Evolutionary conservation across 176 grass and related monocot genomes (phyloP).

Genomic region (Poa pratensis): DNA sequence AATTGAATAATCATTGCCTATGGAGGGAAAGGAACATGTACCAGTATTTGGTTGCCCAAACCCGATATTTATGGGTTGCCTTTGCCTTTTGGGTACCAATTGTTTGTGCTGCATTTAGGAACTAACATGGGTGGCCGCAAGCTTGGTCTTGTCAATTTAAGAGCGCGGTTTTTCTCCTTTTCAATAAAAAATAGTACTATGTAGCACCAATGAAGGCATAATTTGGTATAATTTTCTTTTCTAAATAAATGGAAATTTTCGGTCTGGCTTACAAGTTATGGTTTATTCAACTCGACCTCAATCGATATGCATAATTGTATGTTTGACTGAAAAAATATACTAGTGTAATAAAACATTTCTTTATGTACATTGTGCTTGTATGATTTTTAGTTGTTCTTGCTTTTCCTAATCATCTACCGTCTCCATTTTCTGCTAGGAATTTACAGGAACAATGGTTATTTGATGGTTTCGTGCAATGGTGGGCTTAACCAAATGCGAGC

Average conservation of each 20-base stretch:
- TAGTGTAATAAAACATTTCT: too few species aligned
- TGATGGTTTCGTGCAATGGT: conserved; percentile 86
- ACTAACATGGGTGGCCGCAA: neutral
- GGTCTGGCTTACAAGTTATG: too few species aligned
- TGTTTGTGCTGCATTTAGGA: conserved; percentile 15
- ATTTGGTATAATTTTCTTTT: too few species aligned
- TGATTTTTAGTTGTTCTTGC: neutral
- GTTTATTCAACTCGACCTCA: too few species aligned
- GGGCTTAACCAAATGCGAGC: conserved; percentile 91
- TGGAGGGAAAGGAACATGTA: conserved; percentile 23
- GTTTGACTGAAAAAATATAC: too few species aligned
- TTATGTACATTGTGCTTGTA: neutral
- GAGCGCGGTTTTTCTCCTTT: too few species aligned
- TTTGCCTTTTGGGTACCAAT: conserved; percentile 40
- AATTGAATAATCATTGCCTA: conserved; percentile 12
- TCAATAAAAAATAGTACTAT: too few species aligned
- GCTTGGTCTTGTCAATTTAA: conserved; percentile 8
- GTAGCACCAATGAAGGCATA: too few species aligned
- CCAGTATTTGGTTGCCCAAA: conserved; percentile 22
- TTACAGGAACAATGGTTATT: conserved; percentile 73
- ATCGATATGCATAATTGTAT: too few species aligned
- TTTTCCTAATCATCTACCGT: conserved; percentile 7
- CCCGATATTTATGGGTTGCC: conserved; percentile 21
- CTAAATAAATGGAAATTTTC: too few species aligned
- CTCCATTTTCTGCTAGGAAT: conserved; percentile 56